Evolutionary conservation across 108 stramenopile species (phyloP).

Genomic region (Phaeodactylum tricornutum): DNA sequence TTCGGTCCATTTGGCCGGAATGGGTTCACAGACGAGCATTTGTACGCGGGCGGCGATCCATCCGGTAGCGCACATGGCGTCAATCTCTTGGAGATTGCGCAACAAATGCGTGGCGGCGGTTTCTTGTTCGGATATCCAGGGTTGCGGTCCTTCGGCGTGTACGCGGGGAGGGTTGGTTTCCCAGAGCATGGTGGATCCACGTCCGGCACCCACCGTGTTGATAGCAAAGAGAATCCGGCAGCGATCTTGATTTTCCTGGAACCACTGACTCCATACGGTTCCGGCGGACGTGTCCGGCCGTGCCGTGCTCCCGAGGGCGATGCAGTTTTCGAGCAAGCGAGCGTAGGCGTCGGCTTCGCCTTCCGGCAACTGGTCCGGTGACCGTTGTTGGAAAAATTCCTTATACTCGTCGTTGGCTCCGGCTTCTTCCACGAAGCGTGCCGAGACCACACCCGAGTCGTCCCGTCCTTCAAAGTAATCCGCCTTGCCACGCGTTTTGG

Average conservation of each 20-base stretch:
- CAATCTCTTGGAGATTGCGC: constrained; percentile 73
- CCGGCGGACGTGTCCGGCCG: constrained; percentile 42
- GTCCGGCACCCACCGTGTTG: constrained; percentile 79
- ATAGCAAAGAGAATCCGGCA: constrained; percentile 75
- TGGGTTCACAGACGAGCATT: constrained; percentile 78
- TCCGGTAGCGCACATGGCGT: constrained; percentile 80
- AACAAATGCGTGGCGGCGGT: constrained; percentile 74
- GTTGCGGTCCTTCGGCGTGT: constrained; percentile 44
- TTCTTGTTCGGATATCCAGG: constrained; percentile 81
- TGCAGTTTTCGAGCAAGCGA: constrained; percentile 67
- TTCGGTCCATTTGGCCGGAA: constrained; percentile 73
- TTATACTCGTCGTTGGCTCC: constrained; percentile 41
- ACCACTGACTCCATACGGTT: constrained; percentile 64
- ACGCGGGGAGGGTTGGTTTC: constrained; percentile 60
- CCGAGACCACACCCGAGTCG: constrained; percentile 77
- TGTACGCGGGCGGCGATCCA: constrained; percentile 74
- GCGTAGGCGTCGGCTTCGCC: constrained; percentile 27
- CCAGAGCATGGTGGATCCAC: constrained; percentile 78
- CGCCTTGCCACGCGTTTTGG: constrained; percentile 70
- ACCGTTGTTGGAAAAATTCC: constrained; percentile 26
- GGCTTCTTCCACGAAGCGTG: constrained; percentile 50
- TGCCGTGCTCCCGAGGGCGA: constrained; percentile 64
- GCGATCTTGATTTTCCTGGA: constrained; percentile 41
- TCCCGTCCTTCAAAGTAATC: constrained; percentile 85
- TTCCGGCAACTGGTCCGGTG: constrained; percentile 10